These are phyloP conservation scores for Kalmusia sp. DNA, from an alignment of 2,329 filamentous ascomycete species.

Conservation along the genomic window DNA sequence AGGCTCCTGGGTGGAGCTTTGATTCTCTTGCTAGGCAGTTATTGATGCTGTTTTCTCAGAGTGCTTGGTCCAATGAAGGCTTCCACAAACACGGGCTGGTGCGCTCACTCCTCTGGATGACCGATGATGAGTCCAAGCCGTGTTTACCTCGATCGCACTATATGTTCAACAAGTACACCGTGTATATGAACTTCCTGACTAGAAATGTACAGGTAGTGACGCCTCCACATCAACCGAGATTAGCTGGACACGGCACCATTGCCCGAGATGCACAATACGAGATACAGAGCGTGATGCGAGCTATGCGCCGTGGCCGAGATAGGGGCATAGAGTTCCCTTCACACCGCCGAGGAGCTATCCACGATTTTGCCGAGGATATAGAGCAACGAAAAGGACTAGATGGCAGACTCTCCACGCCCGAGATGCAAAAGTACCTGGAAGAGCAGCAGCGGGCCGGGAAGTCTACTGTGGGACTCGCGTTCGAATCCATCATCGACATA, in stretches of 20 bases:
- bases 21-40: slow-evolving; percentile 65
- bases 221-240: slow-evolving; percentile 15
- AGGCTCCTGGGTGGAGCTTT: slow-evolving; percentile 57
- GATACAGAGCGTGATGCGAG: slow-evolving; percentile 33
- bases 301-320: slow-evolving; percentile 27
- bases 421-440: slow-evolving; percentile 29
- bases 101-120: slow-evolving; percentile 77
- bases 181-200: slow-evolving; percentile 68
- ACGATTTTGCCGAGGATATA: slow-evolving; percentile 36
- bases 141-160: slow-evolving; percentile 67
- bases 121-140: slow-evolving; percentile 63
- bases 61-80: slow-evolving; percentile 64
- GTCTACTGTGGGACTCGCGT: slow-evolving; percentile 25
- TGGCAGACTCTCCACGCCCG: slow-evolving; percentile 14
- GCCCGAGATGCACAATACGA: slow-evolving; percentile 39
- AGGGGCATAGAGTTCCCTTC: slow-evolving; percentile 31
- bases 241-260: slow-evolving; percentile 17
- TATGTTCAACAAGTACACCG: slow-evolving; percentile 62
- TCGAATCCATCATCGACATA: slow-evolving; percentile 13
- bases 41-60: slow-evolving; percentile 66
- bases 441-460: slow-evolving; percentile 28
- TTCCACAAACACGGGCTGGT: slow-evolving; percentile 81
- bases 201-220: slow-evolving; percentile 56
- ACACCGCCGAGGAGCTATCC: slow-evolving; percentile 33
- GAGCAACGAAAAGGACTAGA: slow-evolving; percentile 25